Conservation (phyloP, 164 flowering plant species). For the Umbilicus rupestris region DNA sequence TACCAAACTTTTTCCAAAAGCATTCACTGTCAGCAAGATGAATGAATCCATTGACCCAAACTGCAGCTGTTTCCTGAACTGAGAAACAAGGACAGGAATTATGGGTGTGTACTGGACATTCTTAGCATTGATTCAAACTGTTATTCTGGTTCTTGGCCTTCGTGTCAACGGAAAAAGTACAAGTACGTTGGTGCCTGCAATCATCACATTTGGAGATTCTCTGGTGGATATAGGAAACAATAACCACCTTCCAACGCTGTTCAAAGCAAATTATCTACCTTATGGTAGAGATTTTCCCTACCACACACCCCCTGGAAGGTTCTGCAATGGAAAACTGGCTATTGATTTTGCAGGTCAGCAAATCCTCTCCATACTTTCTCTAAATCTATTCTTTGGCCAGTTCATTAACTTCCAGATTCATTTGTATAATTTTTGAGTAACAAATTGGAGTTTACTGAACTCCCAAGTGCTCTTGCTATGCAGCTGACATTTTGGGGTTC, state of each 20-base stretch:
- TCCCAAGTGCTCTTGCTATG: slow-evolving; percentile 1
- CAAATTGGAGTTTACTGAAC: neutral
- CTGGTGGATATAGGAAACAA: slow-evolving; percentile 69
- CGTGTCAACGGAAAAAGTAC: neutral
- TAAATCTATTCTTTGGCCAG: neutral
- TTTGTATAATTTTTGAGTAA: neutral
- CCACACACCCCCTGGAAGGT: slow-evolving; percentile 62
- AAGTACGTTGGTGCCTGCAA: slow-evolving; percentile 38
- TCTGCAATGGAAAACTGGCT: slow-evolving; percentile 73
- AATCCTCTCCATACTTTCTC: neutral
- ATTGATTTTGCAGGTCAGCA: slow-evolving; percentile 44
- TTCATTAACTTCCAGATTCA: too few species aligned
- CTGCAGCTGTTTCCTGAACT: neutral
- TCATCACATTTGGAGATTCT: slow-evolving; percentile 68
- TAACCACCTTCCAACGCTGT: slow-evolving; percentile 39
- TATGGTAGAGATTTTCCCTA: slow-evolving; percentile 61
- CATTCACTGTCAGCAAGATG: neutral
- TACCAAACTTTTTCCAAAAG: neutral
- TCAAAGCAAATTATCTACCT: slow-evolving; percentile 56
- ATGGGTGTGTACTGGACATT: neutral
- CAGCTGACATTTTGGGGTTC: slow-evolving; percentile 91
- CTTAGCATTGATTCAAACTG: neutral
- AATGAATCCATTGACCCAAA: neutral
- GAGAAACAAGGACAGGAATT: neutral
- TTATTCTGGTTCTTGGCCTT: neutral